These are phyloP conservation scores for Phytophthora rubi DNA, from an alignment of 352 stramenopile genomes.

Conservation along the genomic window DNA sequence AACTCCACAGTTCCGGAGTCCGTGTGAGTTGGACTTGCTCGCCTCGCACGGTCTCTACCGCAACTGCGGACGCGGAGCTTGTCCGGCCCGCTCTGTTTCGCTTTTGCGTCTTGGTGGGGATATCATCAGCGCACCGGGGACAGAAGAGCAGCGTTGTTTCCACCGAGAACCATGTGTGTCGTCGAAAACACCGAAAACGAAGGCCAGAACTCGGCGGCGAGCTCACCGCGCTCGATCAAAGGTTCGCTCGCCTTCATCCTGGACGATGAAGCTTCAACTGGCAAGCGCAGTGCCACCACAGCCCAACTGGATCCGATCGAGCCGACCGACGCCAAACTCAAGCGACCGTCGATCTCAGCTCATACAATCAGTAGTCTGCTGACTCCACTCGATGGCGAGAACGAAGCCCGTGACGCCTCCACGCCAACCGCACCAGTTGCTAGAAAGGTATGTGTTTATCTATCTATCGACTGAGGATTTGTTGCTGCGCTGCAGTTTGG, in stretches of 20 bases:
- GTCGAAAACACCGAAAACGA: constrained; percentile 19
- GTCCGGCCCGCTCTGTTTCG: constrained; percentile 28
- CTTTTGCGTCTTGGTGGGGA: constrained; percentile 37
- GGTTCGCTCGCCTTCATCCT: constrained; percentile 56
- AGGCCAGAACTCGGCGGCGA: constrained; percentile 13
- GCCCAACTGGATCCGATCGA: constrained; percentile 4
- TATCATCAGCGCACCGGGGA: constrained; percentile 14
- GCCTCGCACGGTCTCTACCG: constrained; percentile 34
- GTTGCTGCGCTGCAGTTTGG: background rate
- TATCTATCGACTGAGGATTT: background rate
- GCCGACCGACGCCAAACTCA: constrained; percentile 12
- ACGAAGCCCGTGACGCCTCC: constrained; percentile 16
- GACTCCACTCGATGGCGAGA: constrained; percentile 7
- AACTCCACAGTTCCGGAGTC: constrained; percentile 3
- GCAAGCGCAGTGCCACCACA: constrained; percentile 4
- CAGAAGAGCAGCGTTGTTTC: constrained; percentile 5
- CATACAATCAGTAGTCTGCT: constrained; percentile 22
- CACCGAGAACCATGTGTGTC: constrained; percentile 26
- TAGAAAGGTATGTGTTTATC: constrained; percentile 21
- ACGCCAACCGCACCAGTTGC: constrained; percentile 7
- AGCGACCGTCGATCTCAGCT: constrained; percentile 2
- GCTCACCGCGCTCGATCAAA: constrained; percentile 38
- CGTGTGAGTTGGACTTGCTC: constrained; percentile 4
- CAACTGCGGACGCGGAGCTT: background rate
- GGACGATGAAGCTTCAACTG: background rate